These are phyloP conservation scores for Exophiala mesophila DNA, from an alignment of 2,329 filamentous ascomycete genomes.

Conservation along the genomic window DNA sequence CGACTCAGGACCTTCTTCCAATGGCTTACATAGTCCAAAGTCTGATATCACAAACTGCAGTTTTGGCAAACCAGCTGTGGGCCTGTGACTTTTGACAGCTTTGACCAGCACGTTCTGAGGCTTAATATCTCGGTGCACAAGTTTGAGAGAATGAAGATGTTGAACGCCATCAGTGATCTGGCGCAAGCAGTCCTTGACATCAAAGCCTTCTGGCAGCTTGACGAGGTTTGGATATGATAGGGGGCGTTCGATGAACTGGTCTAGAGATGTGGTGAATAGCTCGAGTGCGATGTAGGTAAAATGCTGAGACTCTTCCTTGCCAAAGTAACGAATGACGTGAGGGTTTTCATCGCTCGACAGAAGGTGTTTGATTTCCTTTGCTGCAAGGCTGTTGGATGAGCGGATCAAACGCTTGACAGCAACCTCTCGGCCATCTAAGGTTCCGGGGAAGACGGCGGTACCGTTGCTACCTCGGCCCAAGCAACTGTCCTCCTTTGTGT, in stretches of 20 bases:
- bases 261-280: slow-evolving; percentile 86
- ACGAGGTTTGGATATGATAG: slow-evolving; percentile 64
- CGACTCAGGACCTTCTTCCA: slow-evolving; percentile 82
- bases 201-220: slow-evolving; percentile 57
- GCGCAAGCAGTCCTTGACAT: slow-evolving; percentile 73
- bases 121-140: slow-evolving; percentile 95
- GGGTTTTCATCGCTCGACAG: slow-evolving; percentile 92
- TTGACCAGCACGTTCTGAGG: slow-evolving; percentile 93
- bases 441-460: slow-evolving; percentile 93
- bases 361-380: slow-evolving; percentile 84
- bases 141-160: slow-evolving; percentile 84
- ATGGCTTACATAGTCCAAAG: slow-evolving; percentile 94
- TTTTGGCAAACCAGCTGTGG: slow-evolving; percentile 40
- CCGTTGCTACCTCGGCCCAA: slow-evolving; percentile 82
- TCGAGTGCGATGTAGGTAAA: slow-evolving; percentile 97
- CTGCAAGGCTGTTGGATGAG: slow-evolving; percentile 92
- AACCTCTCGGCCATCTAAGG: slow-evolving; percentile 86
- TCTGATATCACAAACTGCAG: slow-evolving; percentile 93
- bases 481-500: slow-evolving; percentile 49
- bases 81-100: slow-evolving; percentile 33
- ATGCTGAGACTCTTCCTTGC: slow-evolving; percentile 78
- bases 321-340: slow-evolving; percentile 95
- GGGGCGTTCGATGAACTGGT: slow-evolving; percentile 80
- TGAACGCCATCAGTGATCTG: slow-evolving; percentile 87
- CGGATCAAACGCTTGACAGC: slow-evolving; percentile 96